Conservation (phyloP, 2,329 filamentous ascomycete species). For the Dothiorella sarmentorum region DNA sequence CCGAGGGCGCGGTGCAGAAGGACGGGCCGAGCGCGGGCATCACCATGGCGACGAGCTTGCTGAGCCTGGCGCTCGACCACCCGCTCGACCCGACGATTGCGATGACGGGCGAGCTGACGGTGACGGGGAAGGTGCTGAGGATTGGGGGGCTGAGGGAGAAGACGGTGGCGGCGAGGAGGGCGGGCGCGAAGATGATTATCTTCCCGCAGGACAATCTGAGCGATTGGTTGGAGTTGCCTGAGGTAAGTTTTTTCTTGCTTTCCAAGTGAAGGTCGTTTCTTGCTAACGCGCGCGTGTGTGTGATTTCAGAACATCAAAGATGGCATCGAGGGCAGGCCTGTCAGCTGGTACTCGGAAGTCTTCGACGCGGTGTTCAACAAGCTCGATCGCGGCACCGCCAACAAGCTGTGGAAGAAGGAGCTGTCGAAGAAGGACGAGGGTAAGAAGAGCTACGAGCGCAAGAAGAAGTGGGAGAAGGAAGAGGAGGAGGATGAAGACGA, state of each 20-base stretch:
- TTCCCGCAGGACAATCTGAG: slow-evolving; percentile 95
- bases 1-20: slow-evolving; percentile 93
- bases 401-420: slow-evolving; percentile 66
- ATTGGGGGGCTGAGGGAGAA: slow-evolving; percentile 95
- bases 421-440: slow-evolving; percentile 51
- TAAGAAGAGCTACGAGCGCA: slow-evolving; percentile 23
- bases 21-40: slow-evolving; percentile 80
- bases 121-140: slow-evolving; percentile 92
- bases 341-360: slow-evolving; percentile 90
- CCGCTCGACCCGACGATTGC: slow-evolving; percentile 81
- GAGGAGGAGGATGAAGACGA: background rate
- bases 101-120: slow-evolving; percentile 96
- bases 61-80: slow-evolving; percentile 78
- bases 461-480: slow-evolving; percentile 36
- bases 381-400: slow-evolving; percentile 70
- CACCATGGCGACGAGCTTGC: slow-evolving; percentile 92
- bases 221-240: slow-evolving; percentile 94
- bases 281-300: too few relatives aligned
- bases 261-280: background rate
- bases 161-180: slow-evolving; percentile 89
- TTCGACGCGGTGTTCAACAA: slow-evolving; percentile 87
- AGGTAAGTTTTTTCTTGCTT: slow-evolving; percentile 60
- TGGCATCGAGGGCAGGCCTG: slow-evolving; percentile 85
- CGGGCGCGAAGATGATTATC: slow-evolving; percentile 87
- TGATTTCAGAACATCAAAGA: slow-evolving; percentile 86